These are phyloP conservation scores for Mucor indicus DNA, from an alignment of 371 early-diverging fungal genomes.

Conservation along the genomic window DNA sequence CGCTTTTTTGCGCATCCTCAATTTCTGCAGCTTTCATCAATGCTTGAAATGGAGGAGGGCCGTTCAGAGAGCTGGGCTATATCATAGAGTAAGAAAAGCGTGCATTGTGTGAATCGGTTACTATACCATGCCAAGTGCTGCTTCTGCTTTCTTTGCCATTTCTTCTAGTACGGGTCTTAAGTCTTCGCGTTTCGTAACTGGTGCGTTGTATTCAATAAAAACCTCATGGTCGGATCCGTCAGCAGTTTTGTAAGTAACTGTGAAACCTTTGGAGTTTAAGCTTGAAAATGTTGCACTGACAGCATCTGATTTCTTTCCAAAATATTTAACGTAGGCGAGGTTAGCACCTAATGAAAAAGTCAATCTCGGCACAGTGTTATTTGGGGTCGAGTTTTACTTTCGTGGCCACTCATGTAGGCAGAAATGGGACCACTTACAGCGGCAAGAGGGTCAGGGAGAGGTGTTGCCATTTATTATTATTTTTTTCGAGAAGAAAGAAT, in stretches of 20 bases:
- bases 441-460: conserved; percentile 36
- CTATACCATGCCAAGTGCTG: conserved; percentile 39
- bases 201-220: conserved; percentile 32
- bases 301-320: conserved; percentile 28
- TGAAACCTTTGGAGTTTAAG: conserved; percentile 32
- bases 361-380: neutral
- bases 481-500: neutral
- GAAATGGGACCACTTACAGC: conserved; percentile 39
- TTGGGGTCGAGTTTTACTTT: conserved; percentile 14
- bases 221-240: conserved; percentile 21
- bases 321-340: conserved; percentile 44
- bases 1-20: conserved; percentile 27
- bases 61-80: conserved; percentile 42
- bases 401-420: conserved; percentile 50
- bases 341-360: conserved; percentile 26
- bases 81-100: neutral
- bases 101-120: too few species aligned
- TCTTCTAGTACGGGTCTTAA: conserved; percentile 39
- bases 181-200: conserved; percentile 37
- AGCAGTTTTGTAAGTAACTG: conserved; percentile 19
- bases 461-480: neutral
- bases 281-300: conserved; percentile 39
- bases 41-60: conserved; percentile 38
- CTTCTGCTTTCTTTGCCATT: conserved; percentile 52
- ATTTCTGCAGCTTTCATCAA: conserved; percentile 35